A percentile compares a stretch with the other conserved stretches of the same genome.
Evolutionary conservation across 2,329 filamentous ascomycete genomes (phyloP).

Genomic region (Podosphaera xanthii): DNA sequence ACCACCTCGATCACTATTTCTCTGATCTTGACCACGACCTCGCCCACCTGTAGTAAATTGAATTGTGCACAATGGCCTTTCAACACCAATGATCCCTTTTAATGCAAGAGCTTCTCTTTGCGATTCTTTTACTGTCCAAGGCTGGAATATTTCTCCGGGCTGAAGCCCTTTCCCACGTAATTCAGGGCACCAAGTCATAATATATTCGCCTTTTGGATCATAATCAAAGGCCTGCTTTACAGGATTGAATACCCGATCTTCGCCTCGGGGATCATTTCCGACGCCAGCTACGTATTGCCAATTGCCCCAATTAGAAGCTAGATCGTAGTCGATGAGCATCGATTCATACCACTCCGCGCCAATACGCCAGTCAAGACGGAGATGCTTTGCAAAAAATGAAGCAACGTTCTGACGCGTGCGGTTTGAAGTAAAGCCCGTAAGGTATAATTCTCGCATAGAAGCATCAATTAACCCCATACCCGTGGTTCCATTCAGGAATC

Average conservation of each 20-base stretch:
- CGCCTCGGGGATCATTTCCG: constrained; percentile 53
- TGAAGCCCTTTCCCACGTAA: constrained; percentile 24
- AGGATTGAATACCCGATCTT: constrained; percentile 52
- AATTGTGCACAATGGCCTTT: constrained; percentile 41
- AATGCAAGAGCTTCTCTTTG: constrained; percentile 34
- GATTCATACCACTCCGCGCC: constrained; percentile 70
- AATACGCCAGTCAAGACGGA: constrained; percentile 56
- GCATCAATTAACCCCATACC: constrained; percentile 62
- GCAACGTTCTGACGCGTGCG: constrained; percentile 56
- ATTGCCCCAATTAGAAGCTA: constrained; percentile 57
- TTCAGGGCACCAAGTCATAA: constrained; percentile 53
- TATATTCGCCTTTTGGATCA: constrained; percentile 44
- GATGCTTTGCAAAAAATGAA: constrained; percentile 48
- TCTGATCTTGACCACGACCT: constrained; percentile 5
- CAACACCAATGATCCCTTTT: constrained; percentile 37
- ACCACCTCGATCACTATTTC: constrained; percentile 2
- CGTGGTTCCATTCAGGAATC: constrained; percentile 44
- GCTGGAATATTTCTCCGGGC: constrained; percentile 37
- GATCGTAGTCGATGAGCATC: constrained; percentile 53
- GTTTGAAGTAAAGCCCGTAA: constrained; percentile 61
- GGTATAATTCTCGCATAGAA: constrained; percentile 47
- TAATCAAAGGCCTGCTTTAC: constrained; percentile 65
- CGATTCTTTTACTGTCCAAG: constrained; percentile 35
- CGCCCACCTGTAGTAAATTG: constrained; percentile 30
- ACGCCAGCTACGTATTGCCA: constrained; percentile 69